Percentiles rank a stretch among this genome's conserved stretches.
Conservation (phyloP, 73 alveolate genomes). For the Uronychia setigera region DNA sequence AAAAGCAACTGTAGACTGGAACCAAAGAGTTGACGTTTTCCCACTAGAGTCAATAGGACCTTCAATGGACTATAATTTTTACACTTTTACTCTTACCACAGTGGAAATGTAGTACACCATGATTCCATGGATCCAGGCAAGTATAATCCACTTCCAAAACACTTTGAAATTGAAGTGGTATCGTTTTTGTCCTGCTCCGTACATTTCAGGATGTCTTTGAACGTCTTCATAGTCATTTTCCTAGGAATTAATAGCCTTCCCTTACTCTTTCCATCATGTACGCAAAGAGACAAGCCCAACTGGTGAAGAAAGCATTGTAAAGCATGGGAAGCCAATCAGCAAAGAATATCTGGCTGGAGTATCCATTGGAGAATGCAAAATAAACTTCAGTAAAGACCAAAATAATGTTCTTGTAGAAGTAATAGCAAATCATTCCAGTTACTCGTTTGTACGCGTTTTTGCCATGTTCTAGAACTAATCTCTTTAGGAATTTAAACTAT, state of each 20-base stretch:
- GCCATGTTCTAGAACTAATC: slow-evolving; percentile 81
- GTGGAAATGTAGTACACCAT: slow-evolving; percentile 62
- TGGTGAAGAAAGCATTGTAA: slow-evolving; percentile 84
- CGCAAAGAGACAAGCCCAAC: slow-evolving; percentile 89
- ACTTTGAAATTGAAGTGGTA: slow-evolving; percentile 69
- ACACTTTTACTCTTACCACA: too few species aligned
- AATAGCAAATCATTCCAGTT: slow-evolving; percentile 84
- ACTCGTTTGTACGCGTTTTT: slow-evolving; percentile 86
- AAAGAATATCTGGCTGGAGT: slow-evolving; percentile 82
- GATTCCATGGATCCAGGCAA: slow-evolving; percentile 74
- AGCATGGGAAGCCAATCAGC: slow-evolving; percentile 91
- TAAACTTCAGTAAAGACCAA: slow-evolving; percentile 80
- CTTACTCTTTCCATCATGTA: slow-evolving; percentile 73
- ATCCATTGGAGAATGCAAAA: slow-evolving; percentile 86
- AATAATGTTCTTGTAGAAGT: slow-evolving; percentile 86
- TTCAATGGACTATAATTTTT: too few species aligned
- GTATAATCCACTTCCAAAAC: slow-evolving; percentile 74
- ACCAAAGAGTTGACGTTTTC: slow-evolving; percentile 62
- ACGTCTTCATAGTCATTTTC: slow-evolving; percentile 67
- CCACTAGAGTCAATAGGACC: slow-evolving; percentile 65
- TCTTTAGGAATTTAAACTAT: slow-evolving; percentile 80
- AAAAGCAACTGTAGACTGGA: slow-evolving; percentile 73
- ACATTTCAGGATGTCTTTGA: slow-evolving; percentile 69
- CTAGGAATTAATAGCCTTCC: slow-evolving; percentile 65
- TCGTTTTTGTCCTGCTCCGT: slow-evolving; percentile 83